Evolutionary conservation across 139 green algal species (phyloP).

Genomic region (Gonium pectorale): DNA sequence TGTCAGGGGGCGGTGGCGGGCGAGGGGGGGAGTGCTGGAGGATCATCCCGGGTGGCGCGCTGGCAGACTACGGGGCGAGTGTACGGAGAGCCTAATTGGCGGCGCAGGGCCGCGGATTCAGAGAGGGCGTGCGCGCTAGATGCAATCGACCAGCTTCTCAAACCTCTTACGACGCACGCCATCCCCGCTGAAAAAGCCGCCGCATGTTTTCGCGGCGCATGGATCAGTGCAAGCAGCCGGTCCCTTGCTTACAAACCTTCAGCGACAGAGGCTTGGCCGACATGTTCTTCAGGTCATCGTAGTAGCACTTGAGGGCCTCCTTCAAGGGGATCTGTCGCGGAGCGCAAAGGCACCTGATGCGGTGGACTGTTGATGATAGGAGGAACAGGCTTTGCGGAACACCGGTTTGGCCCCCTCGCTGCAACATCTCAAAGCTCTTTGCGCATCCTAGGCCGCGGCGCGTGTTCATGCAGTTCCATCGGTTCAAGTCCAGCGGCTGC

Average conservation of each 20-base stretch:
- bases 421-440: too few species aligned
- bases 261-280: neutral
- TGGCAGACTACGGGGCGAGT: neutral
- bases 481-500: too few species aligned
- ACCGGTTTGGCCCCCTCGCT: too few species aligned
- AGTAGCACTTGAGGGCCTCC: conserved; percentile 10
- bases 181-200: neutral
- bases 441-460: too few species aligned
- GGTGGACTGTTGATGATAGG: neutral
- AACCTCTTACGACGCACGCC: neutral
- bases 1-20: neutral
- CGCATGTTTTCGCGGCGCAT: neutral
- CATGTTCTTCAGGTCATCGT: conserved; percentile 3
- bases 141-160: too few species aligned
- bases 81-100: neutral
- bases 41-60: neutral
- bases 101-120: too few species aligned
- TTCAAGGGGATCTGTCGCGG: conserved; percentile 1
- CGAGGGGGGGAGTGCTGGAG: neutral
- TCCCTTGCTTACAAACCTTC: neutral
- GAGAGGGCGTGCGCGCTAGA: too few species aligned
- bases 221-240: neutral
- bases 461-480: too few species aligned
- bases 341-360: too few species aligned
- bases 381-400: neutral